Evolutionary conservation across 768 basidiomycete species (phyloP).

Genomic region (Cyclocybe aegerita): DNA sequence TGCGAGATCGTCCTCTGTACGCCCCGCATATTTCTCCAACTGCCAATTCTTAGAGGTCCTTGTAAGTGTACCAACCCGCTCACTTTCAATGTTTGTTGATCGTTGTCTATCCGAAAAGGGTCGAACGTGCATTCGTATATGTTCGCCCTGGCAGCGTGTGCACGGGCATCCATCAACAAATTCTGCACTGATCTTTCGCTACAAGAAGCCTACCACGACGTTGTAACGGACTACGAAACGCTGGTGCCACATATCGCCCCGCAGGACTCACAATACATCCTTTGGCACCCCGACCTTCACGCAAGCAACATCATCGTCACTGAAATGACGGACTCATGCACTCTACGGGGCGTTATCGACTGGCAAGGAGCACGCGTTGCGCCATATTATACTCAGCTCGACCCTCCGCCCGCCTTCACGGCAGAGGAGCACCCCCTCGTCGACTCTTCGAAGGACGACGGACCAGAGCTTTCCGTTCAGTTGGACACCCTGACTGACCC

Average conservation of each 20-base stretch:
- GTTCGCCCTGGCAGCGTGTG: no score
- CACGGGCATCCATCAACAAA: no score
- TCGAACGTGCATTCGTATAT: constrained; percentile 1
- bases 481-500: no score
- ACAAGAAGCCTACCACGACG: background rate
- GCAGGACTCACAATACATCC: background rate
- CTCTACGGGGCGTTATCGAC: constrained; percentile 1
- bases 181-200: no score
- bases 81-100: background rate
- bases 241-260: background rate
- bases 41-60: constrained; percentile 5
- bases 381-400: no score
- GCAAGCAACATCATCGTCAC: constrained; percentile 1
- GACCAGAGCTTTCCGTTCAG: no score
- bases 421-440: no score
- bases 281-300: constrained; percentile 7
- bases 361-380: constrained; percentile 9
- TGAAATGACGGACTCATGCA: background rate
- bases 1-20: constrained; percentile 4
- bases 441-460: no score
- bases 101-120: background rate
- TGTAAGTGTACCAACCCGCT: background rate
- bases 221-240: constrained; percentile 1
- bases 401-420: no score
- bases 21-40: background rate